Evolutionary conservation across 2,329 filamentous ascomycete genomes (phyloP).

Genomic region (Alternaria infectoria): DNA sequence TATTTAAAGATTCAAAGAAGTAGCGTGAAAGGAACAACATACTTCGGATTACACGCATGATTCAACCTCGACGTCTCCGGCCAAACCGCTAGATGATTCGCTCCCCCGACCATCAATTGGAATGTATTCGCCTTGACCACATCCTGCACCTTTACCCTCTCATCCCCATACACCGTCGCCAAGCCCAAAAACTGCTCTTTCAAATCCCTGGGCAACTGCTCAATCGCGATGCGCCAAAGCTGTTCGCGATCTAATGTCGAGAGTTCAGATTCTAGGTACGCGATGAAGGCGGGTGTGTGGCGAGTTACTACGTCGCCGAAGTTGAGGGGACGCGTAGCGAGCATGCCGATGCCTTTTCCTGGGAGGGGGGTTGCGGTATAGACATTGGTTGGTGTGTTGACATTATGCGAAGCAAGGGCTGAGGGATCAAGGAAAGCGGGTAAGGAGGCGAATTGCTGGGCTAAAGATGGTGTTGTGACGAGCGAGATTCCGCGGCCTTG

Average conservation of each 20-base stretch:
- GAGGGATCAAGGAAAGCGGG: slow-evolving; percentile 30
- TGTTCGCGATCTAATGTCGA: slow-evolving; percentile 35
- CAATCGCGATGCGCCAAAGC: slow-evolving; percentile 33
- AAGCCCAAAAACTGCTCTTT: slow-evolving; percentile 28
- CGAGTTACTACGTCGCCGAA: slow-evolving; percentile 36
- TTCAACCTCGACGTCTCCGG: slow-evolving; percentile 51
- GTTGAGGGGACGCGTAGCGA: slow-evolving; percentile 27
- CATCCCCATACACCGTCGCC: slow-evolving; percentile 35
- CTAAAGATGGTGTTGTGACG: slow-evolving; percentile 41
- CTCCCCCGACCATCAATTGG: slow-evolving; percentile 32
- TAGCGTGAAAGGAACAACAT: slow-evolving; percentile 1
- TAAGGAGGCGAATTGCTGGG: slow-evolving; percentile 26
- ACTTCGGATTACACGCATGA: slow-evolving; percentile 50
- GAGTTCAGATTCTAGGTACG: slow-evolving; percentile 37
- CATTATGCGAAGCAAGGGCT: slow-evolving; percentile 2
- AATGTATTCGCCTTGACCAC: slow-evolving; percentile 47
- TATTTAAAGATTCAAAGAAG: too few relatives aligned
- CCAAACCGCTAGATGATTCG: slow-evolving; percentile 45
- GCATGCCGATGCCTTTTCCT: slow-evolving; percentile 40
- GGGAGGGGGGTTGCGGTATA: slow-evolving; percentile 34
- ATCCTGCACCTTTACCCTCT: slow-evolving; percentile 37
- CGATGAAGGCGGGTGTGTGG: slow-evolving; percentile 42
- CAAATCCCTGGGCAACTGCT: slow-evolving; percentile 29
- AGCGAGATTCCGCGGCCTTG: slow-evolving; percentile 43
- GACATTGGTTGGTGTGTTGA: slow-evolving; percentile 27